Evolutionary conservation across 345 rosid species (phyloP).

Genomic region (Murraya koenigii): DNA sequence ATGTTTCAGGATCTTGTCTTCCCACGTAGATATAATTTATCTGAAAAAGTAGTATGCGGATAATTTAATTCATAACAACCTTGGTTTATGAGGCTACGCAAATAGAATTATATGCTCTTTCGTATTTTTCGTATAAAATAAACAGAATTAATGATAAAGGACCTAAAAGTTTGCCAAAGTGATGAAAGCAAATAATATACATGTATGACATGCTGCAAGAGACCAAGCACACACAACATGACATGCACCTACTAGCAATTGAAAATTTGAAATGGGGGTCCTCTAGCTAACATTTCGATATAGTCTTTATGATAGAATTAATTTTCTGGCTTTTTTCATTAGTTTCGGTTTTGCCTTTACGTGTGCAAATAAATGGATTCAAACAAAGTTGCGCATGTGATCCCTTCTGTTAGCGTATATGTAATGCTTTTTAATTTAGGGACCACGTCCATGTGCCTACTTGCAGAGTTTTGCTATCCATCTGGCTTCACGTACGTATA

Average conservation of each 20-base stretch:
- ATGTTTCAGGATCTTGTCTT: conserved; percentile 2
- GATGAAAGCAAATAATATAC: too few species aligned
- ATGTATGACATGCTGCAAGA: not conserved
- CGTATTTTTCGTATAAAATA: not conserved
- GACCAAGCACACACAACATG: not conserved
- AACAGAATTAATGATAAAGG: not conserved
- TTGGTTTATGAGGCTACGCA: too few species aligned
- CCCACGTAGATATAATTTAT: not conserved
- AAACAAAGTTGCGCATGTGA: conserved; percentile 43
- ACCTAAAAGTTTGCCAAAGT: too few species aligned
- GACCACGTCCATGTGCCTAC: conserved; percentile 53
- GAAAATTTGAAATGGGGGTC: conserved; percentile 19
- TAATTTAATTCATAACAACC: not conserved
- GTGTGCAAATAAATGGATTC: conserved; percentile 18
- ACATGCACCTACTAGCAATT: not conserved
- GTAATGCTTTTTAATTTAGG: conserved; percentile 26
- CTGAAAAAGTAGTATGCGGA: not conserved
- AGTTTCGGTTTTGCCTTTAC: conserved; percentile 22
- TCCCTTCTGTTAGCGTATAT: conserved; percentile 29
- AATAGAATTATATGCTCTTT: not conserved
- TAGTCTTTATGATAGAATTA: not conserved
- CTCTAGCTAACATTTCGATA: not conserved
- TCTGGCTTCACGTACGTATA: not conserved
- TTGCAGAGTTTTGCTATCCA: conserved; percentile 6
- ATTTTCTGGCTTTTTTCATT: conserved; percentile 19